phyloP scores from a whole-genome alignment of 2,329 filamentous ascomycete species.

The Pestalotiopsis sp. region DNA sequence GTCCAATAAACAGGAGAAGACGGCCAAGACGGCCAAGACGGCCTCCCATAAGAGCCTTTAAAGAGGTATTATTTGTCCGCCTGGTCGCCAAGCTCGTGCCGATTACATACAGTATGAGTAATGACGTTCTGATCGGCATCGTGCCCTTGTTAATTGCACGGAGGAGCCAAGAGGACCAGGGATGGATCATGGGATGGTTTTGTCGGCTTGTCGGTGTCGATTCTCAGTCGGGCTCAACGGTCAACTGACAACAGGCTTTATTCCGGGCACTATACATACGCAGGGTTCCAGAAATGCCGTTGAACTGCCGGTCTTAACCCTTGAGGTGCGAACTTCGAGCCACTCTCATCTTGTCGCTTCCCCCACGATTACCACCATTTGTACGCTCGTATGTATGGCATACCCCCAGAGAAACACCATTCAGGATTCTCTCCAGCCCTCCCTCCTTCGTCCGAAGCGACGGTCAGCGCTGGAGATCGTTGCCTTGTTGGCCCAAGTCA shows the following conservation, averaged over 20 bases:
- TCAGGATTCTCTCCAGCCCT: background rate
- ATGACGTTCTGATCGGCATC: background rate
- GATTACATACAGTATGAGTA: background rate
- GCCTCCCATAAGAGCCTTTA: background rate
- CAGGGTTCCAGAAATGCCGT: too few relatives aligned
- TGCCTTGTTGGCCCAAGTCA: background rate
- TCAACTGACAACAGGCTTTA: too few relatives aligned
- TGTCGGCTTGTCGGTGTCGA: too few relatives aligned
- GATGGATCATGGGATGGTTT: too few relatives aligned
- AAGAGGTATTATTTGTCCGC: background rate
- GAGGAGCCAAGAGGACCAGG: too few relatives aligned
- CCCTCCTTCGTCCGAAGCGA: background rate
- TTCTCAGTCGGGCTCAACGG: too few relatives aligned
- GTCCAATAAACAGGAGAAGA: background rate
- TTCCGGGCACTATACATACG: too few relatives aligned
- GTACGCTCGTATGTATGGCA: background rate
- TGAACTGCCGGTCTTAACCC: too few relatives aligned
- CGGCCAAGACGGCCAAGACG: background rate
- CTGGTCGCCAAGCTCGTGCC: background rate
- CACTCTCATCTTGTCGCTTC: too few relatives aligned
- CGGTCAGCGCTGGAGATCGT: background rate
- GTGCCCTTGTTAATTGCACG: background rate
- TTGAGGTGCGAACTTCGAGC: too few relatives aligned
- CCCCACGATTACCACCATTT: background rate
- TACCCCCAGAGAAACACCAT: background rate